A percentile compares a stretch with the other conserved stretches of the same genome.
phyloP scores from a whole-genome alignment of 345 rosid species.

The Citrus sp. region DNA sequence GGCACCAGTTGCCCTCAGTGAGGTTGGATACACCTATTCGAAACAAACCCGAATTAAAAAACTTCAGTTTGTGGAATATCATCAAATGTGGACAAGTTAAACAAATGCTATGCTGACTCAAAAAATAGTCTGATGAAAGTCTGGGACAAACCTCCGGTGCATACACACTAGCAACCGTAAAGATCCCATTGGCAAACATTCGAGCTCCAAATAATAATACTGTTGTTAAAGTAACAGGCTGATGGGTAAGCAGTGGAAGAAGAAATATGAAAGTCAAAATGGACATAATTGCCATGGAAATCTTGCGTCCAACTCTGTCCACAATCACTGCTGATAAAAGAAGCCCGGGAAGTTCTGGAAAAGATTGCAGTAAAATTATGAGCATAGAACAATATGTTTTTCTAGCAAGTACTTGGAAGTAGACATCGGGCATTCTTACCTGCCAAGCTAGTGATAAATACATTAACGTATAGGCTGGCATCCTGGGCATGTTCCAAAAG shows the following conservation, averaged over 20 bases:
- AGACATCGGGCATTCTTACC: neutral
- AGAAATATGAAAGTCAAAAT: constrained; percentile 38
- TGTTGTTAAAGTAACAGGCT: constrained; percentile 39
- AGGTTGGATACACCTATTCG: constrained; percentile 52
- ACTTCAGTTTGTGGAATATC: too few species aligned
- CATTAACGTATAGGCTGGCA: constrained; percentile 31
- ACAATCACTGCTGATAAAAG: constrained; percentile 49
- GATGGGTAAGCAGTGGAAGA: constrained; percentile 45
- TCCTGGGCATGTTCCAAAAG: constrained; percentile 13
- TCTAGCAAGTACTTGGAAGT: too few species aligned
- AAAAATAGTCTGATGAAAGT: too few species aligned
- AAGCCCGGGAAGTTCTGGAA: constrained; percentile 64
- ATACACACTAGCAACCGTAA: constrained; percentile 39
- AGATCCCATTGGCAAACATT: constrained; percentile 43
- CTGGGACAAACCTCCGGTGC: constrained; percentile 53
- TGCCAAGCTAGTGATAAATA: constrained; percentile 41
- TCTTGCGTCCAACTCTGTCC: constrained; percentile 60
- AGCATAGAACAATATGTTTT: too few species aligned
- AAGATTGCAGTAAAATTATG: too few species aligned
- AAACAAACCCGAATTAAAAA: neutral
- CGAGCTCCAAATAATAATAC: constrained; percentile 54
- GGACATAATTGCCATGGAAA: constrained; percentile 45
- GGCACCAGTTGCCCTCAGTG: constrained; percentile 52
- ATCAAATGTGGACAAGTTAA: too few species aligned
- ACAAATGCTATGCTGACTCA: too few species aligned